These are phyloP conservation scores for Albatrellus sp. DNA, from an alignment of 1,284 basidiomycete species.

Conservation along the genomic window DNA sequence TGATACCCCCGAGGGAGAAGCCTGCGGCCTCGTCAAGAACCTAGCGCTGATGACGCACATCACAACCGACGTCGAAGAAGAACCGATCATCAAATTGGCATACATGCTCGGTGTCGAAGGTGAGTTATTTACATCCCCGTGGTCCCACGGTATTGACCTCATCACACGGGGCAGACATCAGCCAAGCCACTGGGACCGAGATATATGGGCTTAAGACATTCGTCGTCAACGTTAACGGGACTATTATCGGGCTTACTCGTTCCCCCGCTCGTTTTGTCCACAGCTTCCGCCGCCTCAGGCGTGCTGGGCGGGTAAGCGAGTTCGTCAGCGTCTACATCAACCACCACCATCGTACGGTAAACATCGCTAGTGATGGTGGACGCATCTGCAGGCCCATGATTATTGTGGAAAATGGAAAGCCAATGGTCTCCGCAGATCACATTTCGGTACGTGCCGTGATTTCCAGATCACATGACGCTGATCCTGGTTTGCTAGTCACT, in stretches of 20 bases:
- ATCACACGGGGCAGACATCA: slow-evolving; percentile 56
- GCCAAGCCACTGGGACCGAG: slow-evolving; percentile 86
- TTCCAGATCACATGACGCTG: slow-evolving; percentile 1
- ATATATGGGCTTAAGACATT: slow-evolving; percentile 89
- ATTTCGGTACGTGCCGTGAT: slow-evolving; percentile 44
- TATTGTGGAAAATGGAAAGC: slow-evolving; percentile 80
- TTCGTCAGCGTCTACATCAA: slow-evolving; percentile 98
- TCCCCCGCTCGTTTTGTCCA: slow-evolving; percentile 79
- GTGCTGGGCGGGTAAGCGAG: slow-evolving; percentile 87
- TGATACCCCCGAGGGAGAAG: slow-evolving; percentile 99
- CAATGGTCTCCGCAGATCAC: slow-evolving; percentile 76
- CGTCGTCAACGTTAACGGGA: slow-evolving; percentile 96
- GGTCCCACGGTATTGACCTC: slow-evolving; percentile 5
- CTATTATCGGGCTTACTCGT: slow-evolving; percentile 88
- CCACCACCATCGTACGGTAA: slow-evolving; percentile 88
- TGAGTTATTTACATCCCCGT: slow-evolving; percentile 19
- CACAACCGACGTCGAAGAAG: slow-evolving; percentile 97
- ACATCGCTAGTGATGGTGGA: slow-evolving; percentile 96
- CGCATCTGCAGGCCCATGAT: slow-evolving; percentile 98
- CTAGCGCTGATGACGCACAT: slow-evolving; percentile 99
- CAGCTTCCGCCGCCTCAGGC: slow-evolving; percentile 85
- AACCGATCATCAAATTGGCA: slow-evolving; percentile 81
- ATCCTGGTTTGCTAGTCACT: slow-evolving; percentile 41
- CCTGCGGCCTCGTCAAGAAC: slow-evolving; percentile 98
- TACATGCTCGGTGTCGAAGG: slow-evolving; percentile 96